Base-by-base conservation (phyloP, 257 asterid species). In the Plantago ovata region DNA sequence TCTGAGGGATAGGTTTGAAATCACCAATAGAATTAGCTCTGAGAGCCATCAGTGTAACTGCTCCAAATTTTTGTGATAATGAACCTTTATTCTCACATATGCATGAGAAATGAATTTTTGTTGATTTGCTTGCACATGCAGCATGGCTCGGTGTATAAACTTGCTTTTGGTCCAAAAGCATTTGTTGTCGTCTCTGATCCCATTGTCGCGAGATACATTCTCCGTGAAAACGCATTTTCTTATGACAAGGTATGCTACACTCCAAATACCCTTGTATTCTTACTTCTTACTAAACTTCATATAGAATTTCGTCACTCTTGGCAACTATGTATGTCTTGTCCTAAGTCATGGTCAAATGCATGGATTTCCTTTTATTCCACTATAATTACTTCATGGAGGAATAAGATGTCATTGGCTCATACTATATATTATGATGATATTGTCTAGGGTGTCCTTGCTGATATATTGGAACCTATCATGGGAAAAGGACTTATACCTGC, bases 401-500 rank as follows among this genome's bases (percentile, higher is more conserved):
- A 20, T 58, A 41, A 6, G 22, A 58, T 41, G 64, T 13, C 14
- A 24, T 7, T 0, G 38, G 21, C 14, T 19, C 11, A 16, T 47
- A 18, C 18, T 28, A 47, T 14, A 50, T 36, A 32, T 56, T 50
- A 19, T 24, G 45, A 62, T 63, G 20, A 62, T 63, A 36, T 76
- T 58, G 38, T 69, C 33, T 51, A 88, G 98, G 98, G 98, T 46
- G 95, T 92, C 67, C 95, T 92, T 70, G 97, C 98, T 64, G 97
- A 92, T 74, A 88, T 92, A 72, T 74, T 92, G 82, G 97, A 92
- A 73, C 98, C 98, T 56, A 92, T 92, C 63, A 92, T 88, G 97
- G 98, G 98, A 42, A 92, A 92, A 77, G 98, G 97, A 48, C 85
- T 92, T 66, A 92, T 92, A 77, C 98, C 97, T 49, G 98, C 98